Evolutionary conservation across 495 filamentous ascomycete species (phyloP).

Genomic region (Talaromyces adpressus): DNA sequence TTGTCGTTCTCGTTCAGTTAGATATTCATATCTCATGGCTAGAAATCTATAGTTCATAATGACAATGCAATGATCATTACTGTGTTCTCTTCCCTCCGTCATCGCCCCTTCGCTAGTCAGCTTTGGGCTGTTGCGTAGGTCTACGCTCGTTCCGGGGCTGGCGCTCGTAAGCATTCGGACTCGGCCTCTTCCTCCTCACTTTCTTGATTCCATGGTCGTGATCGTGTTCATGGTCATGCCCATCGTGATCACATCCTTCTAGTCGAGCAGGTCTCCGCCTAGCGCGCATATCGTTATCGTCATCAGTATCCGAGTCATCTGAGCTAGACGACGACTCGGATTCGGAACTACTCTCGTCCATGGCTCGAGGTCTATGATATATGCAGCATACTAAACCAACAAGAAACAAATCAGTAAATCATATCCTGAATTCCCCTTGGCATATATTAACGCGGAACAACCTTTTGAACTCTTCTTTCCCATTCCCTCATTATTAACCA

Average conservation of each 20-base stretch:
- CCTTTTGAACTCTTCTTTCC: slow-evolving; percentile 93
- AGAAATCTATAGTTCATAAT: neutral
- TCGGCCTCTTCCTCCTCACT: slow-evolving; percentile 52
- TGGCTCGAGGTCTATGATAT: slow-evolving; percentile 77
- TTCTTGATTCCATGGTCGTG: slow-evolving; percentile 35
- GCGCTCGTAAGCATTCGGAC: slow-evolving; percentile 94
- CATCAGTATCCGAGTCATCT: slow-evolving; percentile 55
- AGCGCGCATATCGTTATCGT: slow-evolving; percentile 19
- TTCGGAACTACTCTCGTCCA: slow-evolving; percentile 81
- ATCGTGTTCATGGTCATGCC: slow-evolving; percentile 25
- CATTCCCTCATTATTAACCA: slow-evolving; percentile 93
- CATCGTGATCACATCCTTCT: slow-evolving; percentile 3
- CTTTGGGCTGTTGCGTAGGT: neutral
- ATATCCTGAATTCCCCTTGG: neutral
- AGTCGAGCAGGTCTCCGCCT: slow-evolving; percentile 17
- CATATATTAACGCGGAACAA: slow-evolving; percentile 19
- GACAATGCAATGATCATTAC: neutral
- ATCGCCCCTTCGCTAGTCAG: neutral
- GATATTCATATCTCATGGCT: neutral
- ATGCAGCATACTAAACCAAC: slow-evolving; percentile 82
- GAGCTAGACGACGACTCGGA: slow-evolving; percentile 56
- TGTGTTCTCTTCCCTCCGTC: neutral
- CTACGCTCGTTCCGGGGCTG: slow-evolving; percentile 54
- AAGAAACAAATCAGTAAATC: neutral
- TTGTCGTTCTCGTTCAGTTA: neutral